phyloP scores from a whole-genome alignment of 106 monocot genomes.

The Dendrobium catenatum region DNA sequence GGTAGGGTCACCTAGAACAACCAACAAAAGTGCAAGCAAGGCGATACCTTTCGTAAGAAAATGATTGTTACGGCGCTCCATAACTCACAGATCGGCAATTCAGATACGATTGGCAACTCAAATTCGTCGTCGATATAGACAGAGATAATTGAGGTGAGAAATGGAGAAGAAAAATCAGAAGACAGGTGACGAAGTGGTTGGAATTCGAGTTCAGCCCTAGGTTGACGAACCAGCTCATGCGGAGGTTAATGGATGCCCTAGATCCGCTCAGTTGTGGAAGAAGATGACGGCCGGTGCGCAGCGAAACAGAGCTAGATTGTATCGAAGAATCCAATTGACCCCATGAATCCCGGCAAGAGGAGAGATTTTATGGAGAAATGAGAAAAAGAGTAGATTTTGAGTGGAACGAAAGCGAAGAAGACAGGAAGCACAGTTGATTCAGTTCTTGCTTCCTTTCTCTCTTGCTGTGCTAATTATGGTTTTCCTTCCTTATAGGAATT shows the following conservation, averaged over 20 bases:
- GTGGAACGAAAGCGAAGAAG: not conserved
- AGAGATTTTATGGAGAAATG: not conserved
- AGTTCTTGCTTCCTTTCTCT: not conserved
- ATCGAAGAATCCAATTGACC: not conserved
- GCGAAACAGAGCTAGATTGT: not conserved
- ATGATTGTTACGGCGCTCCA: conserved; percentile 38
- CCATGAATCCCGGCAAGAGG: not conserved
- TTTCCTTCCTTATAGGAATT: no score
- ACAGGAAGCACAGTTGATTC: not conserved
- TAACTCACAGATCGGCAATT: conserved; percentile 10
- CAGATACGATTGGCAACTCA: conserved; percentile 24
- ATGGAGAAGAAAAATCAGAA: conserved; percentile 74
- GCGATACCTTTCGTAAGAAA: conserved; percentile 16
- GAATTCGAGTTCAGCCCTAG: conserved; percentile 76
- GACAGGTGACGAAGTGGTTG: conserved; percentile 85
- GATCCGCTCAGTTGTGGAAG: conserved; percentile 4
- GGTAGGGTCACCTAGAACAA: not conserved
- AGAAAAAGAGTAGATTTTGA: not conserved
- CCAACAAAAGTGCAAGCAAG: not conserved
- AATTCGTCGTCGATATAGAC: conserved; percentile 36
- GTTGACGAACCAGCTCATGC: conserved; percentile 88
- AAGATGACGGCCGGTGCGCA: not conserved
- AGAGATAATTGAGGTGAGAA: conserved; percentile 62
- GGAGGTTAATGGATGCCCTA: conserved; percentile 20
- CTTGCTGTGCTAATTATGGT: not conserved